A percentile compares a stretch with the other conserved stretches of the same genome.
Conservation (phyloP, 1,284 basidiomycete species). For the Cryptococcus maquisensis region DNA sequence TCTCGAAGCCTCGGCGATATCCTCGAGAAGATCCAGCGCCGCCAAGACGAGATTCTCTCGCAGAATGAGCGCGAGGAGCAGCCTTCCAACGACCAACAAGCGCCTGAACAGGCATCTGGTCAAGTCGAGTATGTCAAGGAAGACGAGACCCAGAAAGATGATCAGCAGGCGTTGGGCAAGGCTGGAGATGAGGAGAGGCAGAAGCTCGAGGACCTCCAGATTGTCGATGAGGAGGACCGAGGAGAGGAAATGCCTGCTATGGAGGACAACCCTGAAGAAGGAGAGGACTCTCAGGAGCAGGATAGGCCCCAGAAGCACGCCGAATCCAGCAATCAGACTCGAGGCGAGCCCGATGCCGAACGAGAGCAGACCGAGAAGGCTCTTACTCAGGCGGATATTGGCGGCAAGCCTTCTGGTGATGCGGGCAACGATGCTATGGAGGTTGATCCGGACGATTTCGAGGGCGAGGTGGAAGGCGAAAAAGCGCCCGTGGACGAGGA, state of each 20-base stretch:
- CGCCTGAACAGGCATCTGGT: slow-evolving; percentile 54
- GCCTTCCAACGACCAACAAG: slow-evolving; percentile 36
- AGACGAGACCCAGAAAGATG: slow-evolving; percentile 59
- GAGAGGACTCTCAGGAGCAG: slow-evolving; percentile 17
- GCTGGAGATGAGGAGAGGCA: slow-evolving; percentile 77
- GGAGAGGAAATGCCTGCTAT: slow-evolving; percentile 8
- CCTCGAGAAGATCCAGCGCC: slow-evolving; percentile 74
- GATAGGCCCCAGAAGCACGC: slow-evolving; percentile 14
- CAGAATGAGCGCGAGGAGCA: slow-evolving; percentile 46
- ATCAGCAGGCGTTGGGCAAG: slow-evolving; percentile 86
- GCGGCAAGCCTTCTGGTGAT: slow-evolving; percentile 19
- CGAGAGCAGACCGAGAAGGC: slow-evolving; percentile 45
- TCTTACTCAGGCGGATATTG: slow-evolving; percentile 46
- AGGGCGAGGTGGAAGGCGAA: slow-evolving; percentile 33
- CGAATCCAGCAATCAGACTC: slow-evolving; percentile 5
- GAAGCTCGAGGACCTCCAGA: slow-evolving; percentile 72
- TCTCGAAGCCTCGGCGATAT: slow-evolving; percentile 82
- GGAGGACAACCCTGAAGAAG: slow-evolving; percentile 21
- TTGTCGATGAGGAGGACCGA: slow-evolving; percentile 58
- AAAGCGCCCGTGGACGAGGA: slow-evolving; percentile 28
- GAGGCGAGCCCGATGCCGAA: slow-evolving; percentile 16
- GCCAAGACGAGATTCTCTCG: slow-evolving; percentile 78
- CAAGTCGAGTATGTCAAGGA: slow-evolving; percentile 78
- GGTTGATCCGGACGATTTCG: slow-evolving; percentile 36
- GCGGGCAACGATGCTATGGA: slow-evolving; percentile 28